These are phyloP conservation scores for Avena sativa DNA, from an alignment of 176 grass and related monocot genomes.

Conservation along the genomic window DNA sequence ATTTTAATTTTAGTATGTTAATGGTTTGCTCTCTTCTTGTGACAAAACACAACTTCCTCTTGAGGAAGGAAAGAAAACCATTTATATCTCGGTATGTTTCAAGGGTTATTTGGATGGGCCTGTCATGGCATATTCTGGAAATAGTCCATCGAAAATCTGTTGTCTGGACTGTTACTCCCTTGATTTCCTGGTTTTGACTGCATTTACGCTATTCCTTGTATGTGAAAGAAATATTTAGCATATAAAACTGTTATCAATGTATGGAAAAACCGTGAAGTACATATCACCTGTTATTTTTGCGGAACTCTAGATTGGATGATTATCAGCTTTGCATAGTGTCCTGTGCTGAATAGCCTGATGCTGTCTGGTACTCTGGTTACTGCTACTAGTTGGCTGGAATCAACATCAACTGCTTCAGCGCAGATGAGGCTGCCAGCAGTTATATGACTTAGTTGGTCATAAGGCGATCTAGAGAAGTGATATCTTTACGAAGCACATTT, in stretches of 20 bases:
- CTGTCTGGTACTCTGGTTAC: neutral
- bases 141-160: neutral
- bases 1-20: conserved; percentile 5
- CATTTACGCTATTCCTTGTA: neutral
- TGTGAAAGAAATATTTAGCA: neutral
- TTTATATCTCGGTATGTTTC: neutral
- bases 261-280: conserved; percentile 12
- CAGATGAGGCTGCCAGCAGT: neutral
- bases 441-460: neutral
- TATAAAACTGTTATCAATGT: neutral
- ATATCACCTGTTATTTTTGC: neutral
- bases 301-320: neutral
- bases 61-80: neutral
- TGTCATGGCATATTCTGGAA: conserved; percentile 9
- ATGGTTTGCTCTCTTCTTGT: neutral
- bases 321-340: neutral
- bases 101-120: neutral
- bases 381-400: neutral
- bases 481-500: conserved; percentile 12
- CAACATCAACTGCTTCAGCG: conserved; percentile 16
- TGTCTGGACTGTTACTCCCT: neutral
- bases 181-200: conserved; percentile 26
- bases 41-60: conserved; percentile 4
- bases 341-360: neutral
- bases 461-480: conserved; percentile 20